phyloP scores from a whole-genome alignment of 1,284 basidiomycete species.

The Filobasidium uniguttulatum region DNA sequence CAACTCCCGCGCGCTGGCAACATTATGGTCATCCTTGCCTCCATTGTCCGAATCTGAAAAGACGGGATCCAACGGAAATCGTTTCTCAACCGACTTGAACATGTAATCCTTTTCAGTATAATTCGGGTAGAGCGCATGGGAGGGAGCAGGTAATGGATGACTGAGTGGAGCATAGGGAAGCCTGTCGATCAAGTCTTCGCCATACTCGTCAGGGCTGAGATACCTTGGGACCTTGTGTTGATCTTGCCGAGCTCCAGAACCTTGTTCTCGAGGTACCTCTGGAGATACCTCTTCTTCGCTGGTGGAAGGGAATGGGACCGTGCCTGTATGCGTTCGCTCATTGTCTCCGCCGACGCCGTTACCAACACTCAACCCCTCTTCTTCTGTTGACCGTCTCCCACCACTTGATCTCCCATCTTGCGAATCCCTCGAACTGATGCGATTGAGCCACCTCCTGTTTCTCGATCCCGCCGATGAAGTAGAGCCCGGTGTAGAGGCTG shows the following conservation, averaged over 20 bases:
- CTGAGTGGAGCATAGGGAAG: constrained; percentile 20
- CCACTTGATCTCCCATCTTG: not conserved
- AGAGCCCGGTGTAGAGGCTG: no score
- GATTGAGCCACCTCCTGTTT: not conserved
- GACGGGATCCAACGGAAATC: not conserved
- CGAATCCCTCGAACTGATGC: not conserved
- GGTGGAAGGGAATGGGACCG: no score
- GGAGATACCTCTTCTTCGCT: no score
- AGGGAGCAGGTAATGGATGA: constrained; percentile 24
- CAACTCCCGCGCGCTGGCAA: not conserved
- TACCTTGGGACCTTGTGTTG: not conserved
- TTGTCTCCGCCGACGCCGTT: no score
- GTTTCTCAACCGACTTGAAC: not conserved
- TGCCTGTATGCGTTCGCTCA: no score
- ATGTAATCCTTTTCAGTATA: constrained; percentile 17
- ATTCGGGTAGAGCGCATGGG: constrained; percentile 29
- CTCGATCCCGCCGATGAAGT: not conserved
- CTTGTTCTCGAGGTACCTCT: not conserved
- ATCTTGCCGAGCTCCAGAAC: not conserved
- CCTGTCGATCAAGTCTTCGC: not conserved
- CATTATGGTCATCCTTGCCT: not conserved
- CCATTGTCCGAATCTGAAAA: not conserved
- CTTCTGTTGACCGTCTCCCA: not conserved
- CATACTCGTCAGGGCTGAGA: not conserved
- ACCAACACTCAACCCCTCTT: no score